Evolutionary conservation across 2,329 filamentous ascomycete species (phyloP).

Genomic region (Sphaceloma murrayae): DNA sequence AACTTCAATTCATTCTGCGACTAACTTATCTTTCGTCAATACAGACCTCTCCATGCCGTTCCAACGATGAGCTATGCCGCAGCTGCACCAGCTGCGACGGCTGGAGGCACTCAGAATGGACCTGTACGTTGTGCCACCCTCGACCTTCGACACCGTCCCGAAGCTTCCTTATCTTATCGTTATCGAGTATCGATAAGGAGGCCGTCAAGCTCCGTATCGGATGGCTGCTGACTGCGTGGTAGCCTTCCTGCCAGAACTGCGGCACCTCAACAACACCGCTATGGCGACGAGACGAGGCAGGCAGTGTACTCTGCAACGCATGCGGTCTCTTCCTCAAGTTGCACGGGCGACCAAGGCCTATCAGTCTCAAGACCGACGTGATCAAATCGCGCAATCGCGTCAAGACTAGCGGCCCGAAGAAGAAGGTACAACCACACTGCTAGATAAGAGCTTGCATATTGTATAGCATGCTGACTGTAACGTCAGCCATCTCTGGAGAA

Average conservation of each 20-base stretch:
- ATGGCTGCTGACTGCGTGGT: too few species aligned
- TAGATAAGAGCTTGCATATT: not conserved
- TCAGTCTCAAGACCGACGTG: conserved; percentile 95
- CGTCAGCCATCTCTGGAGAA: conserved; percentile 38
- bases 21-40: conserved; percentile 21
- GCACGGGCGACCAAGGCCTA: conserved; percentile 84
- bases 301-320: conserved; percentile 94
- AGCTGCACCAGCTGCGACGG: conserved; percentile 55
- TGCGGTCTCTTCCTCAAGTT: conserved; percentile 96
- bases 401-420: conserved; percentile 76
- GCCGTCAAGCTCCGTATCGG: conserved; percentile 19
- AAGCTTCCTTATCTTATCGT: conserved; percentile 21
- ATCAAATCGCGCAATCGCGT: conserved; percentile 99
- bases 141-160: conserved; percentile 16
- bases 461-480: conserved; percentile 9
- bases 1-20: not conserved
- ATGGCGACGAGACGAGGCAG: conserved; percentile 94
- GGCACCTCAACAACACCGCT: conserved; percentile 88
- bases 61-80: conserved; percentile 52
- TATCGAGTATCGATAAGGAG: conserved; percentile 22
- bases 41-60: conserved; percentile 36
- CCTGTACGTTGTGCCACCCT: conserved; percentile 40
- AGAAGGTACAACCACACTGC: conserved; percentile 34
- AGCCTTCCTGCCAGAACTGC: conserved; percentile 97
- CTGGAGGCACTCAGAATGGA: conserved; percentile 52